Evolutionary conservation across 108 stramenopile species (phyloP), one percentile per base, ranked within the genome.

Genomic region (Tribonema minus): DNA sequence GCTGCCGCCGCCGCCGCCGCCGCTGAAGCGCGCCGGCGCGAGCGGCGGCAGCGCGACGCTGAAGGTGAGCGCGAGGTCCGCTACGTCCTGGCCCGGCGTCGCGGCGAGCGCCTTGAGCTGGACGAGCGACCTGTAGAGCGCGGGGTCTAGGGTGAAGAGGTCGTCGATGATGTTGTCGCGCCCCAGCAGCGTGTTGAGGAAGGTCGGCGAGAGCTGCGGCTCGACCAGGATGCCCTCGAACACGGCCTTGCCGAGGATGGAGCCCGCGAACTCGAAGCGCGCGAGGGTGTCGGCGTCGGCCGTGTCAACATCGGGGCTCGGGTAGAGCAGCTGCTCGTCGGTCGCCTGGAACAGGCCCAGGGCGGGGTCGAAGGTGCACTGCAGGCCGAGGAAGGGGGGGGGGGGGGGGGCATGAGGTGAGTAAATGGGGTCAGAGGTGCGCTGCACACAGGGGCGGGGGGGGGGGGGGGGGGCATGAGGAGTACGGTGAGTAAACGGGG

Each of bases 191-290:
- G 60, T 70, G 68, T 76, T 70, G 30, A 83, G 54, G 61, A 88
- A 84, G 27, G 73, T 40, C 33, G 37, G 28, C 41, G 72, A 63
- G 63, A 87, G 82, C 46, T 82, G 81, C 28, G 84, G 82, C 41
- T 76, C 85, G 61, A 90, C 71, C 32, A 85, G 37, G 38, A 82
- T 76, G 81, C 65, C 65, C 67, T 88, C 98, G 71, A 97, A 98
- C 29, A 99, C 89, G 3, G 96, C 93, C 81, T 99, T 99, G 32
- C 92, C 98, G 15, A 99, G 83, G 4, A 98, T 92, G 0, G 91
- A 86, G 0, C 98, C 98, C 28, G 93, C 78, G 70, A 99, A 97
- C 72, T 91, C 91, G 72, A 93, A 97, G 40, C 93, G 91, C 2
- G 64, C 63, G 3, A 92, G 67, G 20, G 84, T 85, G n/a, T 85